These are phyloP conservation scores for Angomonas deanei DNA, from an alignment of 208 protist genomes.

Conservation along the genomic window DNA sequence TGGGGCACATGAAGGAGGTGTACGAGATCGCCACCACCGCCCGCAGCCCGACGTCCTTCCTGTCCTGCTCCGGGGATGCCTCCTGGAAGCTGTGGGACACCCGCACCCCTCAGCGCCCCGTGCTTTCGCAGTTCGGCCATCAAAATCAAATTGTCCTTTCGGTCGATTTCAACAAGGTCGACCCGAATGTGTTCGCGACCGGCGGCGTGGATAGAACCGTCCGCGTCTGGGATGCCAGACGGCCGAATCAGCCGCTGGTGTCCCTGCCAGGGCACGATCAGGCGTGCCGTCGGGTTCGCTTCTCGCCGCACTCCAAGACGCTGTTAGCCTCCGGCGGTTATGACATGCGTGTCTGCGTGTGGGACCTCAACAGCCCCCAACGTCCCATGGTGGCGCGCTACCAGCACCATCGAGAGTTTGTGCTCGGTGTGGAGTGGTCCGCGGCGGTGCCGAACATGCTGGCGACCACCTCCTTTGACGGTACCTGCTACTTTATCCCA, in stretches of 20 bases:
- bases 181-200: constrained; percentile 83
- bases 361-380: constrained; percentile 79
- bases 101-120: constrained; percentile 51
- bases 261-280: constrained; percentile 80
- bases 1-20: constrained; percentile 88
- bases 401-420: constrained; percentile 87
- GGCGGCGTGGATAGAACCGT: constrained; percentile 83
- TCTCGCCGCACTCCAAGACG: constrained; percentile 61
- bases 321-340: constrained; percentile 78
- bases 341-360: constrained; percentile 87
- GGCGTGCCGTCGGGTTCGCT: constrained; percentile 86
- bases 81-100: constrained; percentile 90
- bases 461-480: constrained; percentile 70
- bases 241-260: constrained; percentile 62
- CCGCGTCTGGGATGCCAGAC: constrained; percentile 80
- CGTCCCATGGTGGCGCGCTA: constrained; percentile 74
- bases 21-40: constrained; percentile 77
- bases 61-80: constrained; percentile 86
- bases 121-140: constrained; percentile 76
- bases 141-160: constrained; percentile 85
- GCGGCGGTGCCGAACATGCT: constrained; percentile 51
- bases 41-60: constrained; percentile 69
- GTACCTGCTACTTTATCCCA: constrained; percentile 54
- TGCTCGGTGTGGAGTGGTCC: constrained; percentile 85
- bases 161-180: constrained; percentile 88